Conservation (phyloP, 2,329 filamentous ascomycete species). For the Dichotomopilus funicola region DNA sequence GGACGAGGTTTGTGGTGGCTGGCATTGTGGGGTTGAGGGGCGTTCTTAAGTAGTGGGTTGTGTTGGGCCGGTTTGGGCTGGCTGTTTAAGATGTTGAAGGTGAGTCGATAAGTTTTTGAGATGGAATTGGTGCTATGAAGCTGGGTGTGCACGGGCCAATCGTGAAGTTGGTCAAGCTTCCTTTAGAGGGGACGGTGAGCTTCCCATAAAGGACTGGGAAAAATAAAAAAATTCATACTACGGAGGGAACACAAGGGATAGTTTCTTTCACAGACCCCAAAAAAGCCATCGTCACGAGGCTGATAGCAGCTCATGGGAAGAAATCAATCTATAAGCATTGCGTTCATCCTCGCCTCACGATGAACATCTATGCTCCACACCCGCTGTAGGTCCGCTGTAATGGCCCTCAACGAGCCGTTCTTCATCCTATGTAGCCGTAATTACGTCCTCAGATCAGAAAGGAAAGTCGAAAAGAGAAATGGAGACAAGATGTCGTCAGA, state of each 20-base stretch:
- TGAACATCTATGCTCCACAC: too few relatives aligned
- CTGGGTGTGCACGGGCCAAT: background rate
- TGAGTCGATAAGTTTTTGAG: too few relatives aligned
- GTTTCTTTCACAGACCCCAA: too few relatives aligned
- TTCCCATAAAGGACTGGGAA: too few relatives aligned
- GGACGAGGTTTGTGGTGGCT: constrained; percentile 38
- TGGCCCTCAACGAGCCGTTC: background rate
- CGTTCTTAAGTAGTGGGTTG: background rate
- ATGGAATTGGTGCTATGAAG: background rate
- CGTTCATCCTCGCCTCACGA: too few relatives aligned
- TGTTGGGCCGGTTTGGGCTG: background rate
- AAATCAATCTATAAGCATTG: background rate
- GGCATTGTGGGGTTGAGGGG: background rate
- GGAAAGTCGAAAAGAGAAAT: background rate
- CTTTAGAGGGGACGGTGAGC: too few relatives aligned
- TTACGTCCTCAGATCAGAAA: background rate
- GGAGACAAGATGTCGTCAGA: too few relatives aligned
- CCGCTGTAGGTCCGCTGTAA: too few relatives aligned
- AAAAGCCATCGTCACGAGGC: background rate
- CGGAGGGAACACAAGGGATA: too few relatives aligned
- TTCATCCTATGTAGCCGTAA: background rate
- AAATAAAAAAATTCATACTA: too few relatives aligned
- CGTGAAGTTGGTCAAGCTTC: too few relatives aligned
- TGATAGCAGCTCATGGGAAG: background rate
- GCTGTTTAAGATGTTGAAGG: background rate